Evolutionary conservation across 2,329 filamentous ascomycete species (phyloP), one percentile per base, ranked within the genome.

Genomic region (Nemania serpens): DNA sequence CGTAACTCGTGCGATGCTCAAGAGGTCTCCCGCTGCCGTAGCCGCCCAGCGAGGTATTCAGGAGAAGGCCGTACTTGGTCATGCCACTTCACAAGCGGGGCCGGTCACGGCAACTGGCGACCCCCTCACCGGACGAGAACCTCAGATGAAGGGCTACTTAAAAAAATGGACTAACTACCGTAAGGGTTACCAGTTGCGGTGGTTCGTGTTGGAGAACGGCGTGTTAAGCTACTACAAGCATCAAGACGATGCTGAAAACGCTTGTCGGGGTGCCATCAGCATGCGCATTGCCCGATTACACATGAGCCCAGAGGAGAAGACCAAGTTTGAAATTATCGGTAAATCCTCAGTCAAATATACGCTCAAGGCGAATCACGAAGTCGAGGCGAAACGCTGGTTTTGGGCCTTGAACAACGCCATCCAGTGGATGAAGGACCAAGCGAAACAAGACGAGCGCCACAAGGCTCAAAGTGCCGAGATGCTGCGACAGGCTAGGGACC

Each of bases 161-260:
- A 98, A 97, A 79, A 99, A 99, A 76, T 99, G 95, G 95, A 99
- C 95, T 49, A 99, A 99, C 75, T 99, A 99, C 75, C 93, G 94
- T 20, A 93, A 91, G 73, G 95, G 95, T 9, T 99, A 97, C 79
- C 97, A 99, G 78, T 77, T 99, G 65, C 85, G 95, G 62, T 99
- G 94, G 93, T 99, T 99, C 73, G 95, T 98, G 13, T 85, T 99
- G 9, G 95, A 99, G 74, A 95, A 99, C 73, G 95, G 95, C 12
- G 94, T 99, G 12, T 77, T 99, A 67, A 98, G 95, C 76, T 99
- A 99, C 79, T 99, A 98, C 81, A 99, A 99, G 78, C 92, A 98
- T 75, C 95, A 99, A 78, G 95, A 99, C 73, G 95, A 99, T 74
- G 91, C 93, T 34, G 95, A 93, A 22, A 96, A 93, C 54, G 95